Evolutionary conservation across 2,329 filamentous ascomycete genomes (phyloP), one percentile per base, ranked within the genome.

Genomic region (Ambrosiella cleistominuta): DNA sequence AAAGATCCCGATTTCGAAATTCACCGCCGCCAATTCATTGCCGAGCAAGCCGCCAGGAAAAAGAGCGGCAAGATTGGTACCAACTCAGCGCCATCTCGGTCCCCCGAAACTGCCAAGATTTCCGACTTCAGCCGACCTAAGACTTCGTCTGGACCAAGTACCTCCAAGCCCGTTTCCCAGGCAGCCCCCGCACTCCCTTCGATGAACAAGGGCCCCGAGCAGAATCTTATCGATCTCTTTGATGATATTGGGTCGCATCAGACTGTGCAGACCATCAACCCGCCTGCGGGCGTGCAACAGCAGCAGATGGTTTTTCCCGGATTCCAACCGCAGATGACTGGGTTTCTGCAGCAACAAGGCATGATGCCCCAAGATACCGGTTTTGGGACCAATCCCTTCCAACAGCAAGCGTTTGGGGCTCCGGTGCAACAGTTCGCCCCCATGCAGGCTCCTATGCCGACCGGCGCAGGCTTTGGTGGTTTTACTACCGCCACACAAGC

Each of bases 1-100:
- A 84, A 90, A 62, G 93, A 98, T 66, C 83, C 88, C 2, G 93
- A 98, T 68, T 98, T 98, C 65, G 93, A 98, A 65, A 79, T 90
- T 58, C 93, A 97, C 65, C 80, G 93, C 62, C 78, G 89, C 64
- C 93, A 98, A 68, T 98, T 95, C 66, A 72, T 97, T 55, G 86
- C 88, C 1, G 88, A 95, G 66, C 85, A 91, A 66, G 85, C 91
- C 59, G 86, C 83, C 12, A 78, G 81, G 70, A 79, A 77, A 67
- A 75, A 72, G 60, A 72, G 72, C 1, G 71, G 71, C 5, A 63
- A 65, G 3, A 12, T 6, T 4, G 62, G 63, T 1, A 62, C 62
- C 7, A 68, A 68, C 9, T 64, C 66, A 7, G 67, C 68, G 27
- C 57, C 57, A 2, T 42, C 52, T 11, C 54, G 59, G 52, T 58